Percentiles rank a stretch among this genome's conserved stretches.
Conservation (phyloP, 768 basidiomycete genomes). For the Ramaria sp. region DNA sequence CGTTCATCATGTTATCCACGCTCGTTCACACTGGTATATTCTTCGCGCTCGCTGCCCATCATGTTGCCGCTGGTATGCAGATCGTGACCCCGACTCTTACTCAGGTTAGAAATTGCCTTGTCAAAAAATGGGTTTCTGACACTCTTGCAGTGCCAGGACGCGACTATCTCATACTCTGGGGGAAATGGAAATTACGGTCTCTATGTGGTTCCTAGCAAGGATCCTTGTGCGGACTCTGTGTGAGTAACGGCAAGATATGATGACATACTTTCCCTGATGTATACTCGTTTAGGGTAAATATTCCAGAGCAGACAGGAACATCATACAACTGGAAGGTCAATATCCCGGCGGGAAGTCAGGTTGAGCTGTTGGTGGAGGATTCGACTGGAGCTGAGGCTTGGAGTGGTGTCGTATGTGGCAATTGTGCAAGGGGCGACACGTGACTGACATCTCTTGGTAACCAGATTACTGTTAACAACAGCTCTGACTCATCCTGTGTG, state of each 20-base stretch:
- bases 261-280: background rate
- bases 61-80: constrained; percentile 42
- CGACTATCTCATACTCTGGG: background rate
- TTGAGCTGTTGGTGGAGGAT: constrained; percentile 47
- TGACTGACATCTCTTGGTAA: background rate
- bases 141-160: background rate
- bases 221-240: constrained; percentile 53
- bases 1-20: constrained; percentile 62
- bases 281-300: constrained; percentile 36
- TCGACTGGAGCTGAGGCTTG: constrained; percentile 49
- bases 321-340: constrained; percentile 33
- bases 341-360: constrained; percentile 36
- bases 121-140: background rate
- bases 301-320: constrained; percentile 38
- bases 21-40: constrained; percentile 68
- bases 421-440: background rate
- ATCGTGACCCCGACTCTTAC: constrained; percentile 40
- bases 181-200: background rate
- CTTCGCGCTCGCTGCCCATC: constrained; percentile 36
- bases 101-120: constrained; percentile 31
- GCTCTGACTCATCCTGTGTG: constrained; percentile 30
- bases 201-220: constrained; percentile 33
- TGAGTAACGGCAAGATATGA: constrained; percentile 23
- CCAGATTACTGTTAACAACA: constrained; percentile 24
- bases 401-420: constrained; percentile 44